Base-by-base conservation (phyloP, 768 basidiomycete genomes). In the Erythrobasidium yunnanense region DNA sequence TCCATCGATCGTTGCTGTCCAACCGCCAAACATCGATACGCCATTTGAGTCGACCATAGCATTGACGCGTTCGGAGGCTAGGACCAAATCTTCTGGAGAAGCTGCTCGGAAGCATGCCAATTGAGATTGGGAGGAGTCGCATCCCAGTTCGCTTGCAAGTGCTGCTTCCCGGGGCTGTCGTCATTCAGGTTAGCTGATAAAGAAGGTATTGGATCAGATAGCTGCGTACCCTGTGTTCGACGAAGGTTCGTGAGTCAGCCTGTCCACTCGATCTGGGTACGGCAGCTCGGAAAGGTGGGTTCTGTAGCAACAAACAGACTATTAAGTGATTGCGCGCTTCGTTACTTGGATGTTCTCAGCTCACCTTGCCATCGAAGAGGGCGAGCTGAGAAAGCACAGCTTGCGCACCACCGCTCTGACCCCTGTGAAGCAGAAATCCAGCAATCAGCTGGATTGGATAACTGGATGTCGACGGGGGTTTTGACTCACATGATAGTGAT, bases 1-100 rank as follows among this genome's bases (percentile, higher is more conserved):
- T 34, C 57, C 57, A 62, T 62, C 57, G 22, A 58, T 51, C 22
- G 56, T 58, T n/a, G 56, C 35, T 6, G 49, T 51, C 23, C n/a
- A 62, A 6, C 57, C 57, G 4, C 57, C 54, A 55, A 18, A 55
- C 18, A 55, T 32, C 15, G 11, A 7, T 8, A 55, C 29, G 4
- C 54, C 54, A 3, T 55, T 7, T 4, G n/a, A 32, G 32, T 55
- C 54, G 34, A 8, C 54, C 15, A 32, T 32, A 22, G 27, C 54
- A 15, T 23, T 20, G 3, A 34, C 30, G 4, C 33, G 33, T 17
- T n/a, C 11, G 23, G 54, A 32, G 42, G 54, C 54, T n/a, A 34
- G 33, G 29, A 55, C 54, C 15, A 55, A 55, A n/a, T 55, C 27
- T 32, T 55, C 54, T 23, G 54, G 54, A 30, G 54, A 34, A 3